Conservation (phyloP, 2,329 filamentous ascomycete species). For the Stachybotrys chartarum region DNA sequence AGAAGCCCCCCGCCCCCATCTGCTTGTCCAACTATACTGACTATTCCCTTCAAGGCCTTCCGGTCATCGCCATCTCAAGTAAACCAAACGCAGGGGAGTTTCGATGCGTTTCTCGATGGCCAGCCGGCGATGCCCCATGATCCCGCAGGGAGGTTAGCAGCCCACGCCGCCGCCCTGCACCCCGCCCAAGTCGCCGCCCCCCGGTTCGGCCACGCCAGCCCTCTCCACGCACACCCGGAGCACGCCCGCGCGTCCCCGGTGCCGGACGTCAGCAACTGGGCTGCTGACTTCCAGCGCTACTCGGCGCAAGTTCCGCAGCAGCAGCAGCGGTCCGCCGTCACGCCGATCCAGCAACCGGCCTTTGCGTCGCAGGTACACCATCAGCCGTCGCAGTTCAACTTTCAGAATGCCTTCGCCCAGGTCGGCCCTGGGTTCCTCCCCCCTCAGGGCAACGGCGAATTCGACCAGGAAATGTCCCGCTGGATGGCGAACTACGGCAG, state of each 20-base stretch:
- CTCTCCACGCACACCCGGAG: slow-evolving; percentile 13
- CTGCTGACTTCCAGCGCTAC: slow-evolving; percentile 28
- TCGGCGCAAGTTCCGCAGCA: slow-evolving; percentile 15
- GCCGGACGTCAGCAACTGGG: slow-evolving; percentile 23
- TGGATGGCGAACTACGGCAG: slow-evolving; percentile 31
- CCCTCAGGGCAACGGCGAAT: slow-evolving; percentile 21
- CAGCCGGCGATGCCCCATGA: slow-evolving; percentile 21
- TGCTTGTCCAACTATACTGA: slow-evolving; percentile 1
- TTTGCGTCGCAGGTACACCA: slow-evolving; percentile 13
- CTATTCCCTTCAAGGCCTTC: slow-evolving; percentile 18
- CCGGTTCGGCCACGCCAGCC: slow-evolving; percentile 9
- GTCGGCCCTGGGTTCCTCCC: slow-evolving; percentile 18
- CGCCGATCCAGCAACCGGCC: slow-evolving; percentile 10
- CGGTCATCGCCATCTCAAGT: slow-evolving; percentile 20
- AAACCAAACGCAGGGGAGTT: slow-evolving; percentile 21
- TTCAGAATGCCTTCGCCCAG: slow-evolving; percentile 22
- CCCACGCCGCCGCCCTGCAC: slow-evolving; percentile 24
- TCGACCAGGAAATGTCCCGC: slow-evolving; percentile 31
- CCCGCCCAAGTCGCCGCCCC: slow-evolving; percentile 12
- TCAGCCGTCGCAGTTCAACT: slow-evolving; percentile 14
- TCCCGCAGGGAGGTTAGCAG: slow-evolving; percentile 24
- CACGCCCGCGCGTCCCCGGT: slow-evolving; percentile 15
- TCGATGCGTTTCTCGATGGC: slow-evolving; percentile 26
- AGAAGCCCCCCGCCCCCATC: slow-evolving; percentile 1
- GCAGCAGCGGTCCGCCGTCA: slow-evolving; percentile 7